Evolutionary conservation across 352 stramenopile genomes (phyloP), one percentile per base, ranked within the genome.

Genomic region (Phytophthora kernoviae): DNA sequence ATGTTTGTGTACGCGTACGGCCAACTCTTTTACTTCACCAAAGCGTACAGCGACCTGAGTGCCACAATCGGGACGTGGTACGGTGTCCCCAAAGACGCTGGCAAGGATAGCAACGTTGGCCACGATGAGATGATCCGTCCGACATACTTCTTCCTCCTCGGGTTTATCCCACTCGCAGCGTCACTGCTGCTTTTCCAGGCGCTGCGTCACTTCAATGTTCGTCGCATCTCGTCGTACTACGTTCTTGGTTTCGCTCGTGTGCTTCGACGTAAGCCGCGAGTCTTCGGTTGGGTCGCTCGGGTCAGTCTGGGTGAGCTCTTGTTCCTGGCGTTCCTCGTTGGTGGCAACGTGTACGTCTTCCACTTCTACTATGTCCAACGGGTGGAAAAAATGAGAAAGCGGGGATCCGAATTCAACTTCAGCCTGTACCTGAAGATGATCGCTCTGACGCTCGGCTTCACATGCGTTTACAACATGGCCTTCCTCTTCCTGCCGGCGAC

Each of bases 91-190:
- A 22, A 39, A 4, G 24, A 58, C 41, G 54, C 42, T 36, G 53
- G 40, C 32, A 58, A 41, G 24, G 27, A 52, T 1, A 32, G 37
- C 17, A 10, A 33, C 9, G 54, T 45, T 14, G 65, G 64, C 17
- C 62, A 81, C 53, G 20, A 39, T 0, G 77, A 90, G 53, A 86
- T 90, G 72, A 52, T 80, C 10, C 74, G 73, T 4, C 65, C 68
- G n/a, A 87, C 74, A 7, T 88, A 73, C 54, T 77, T 88, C 33
- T 62, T 72, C 34, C 58, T 91, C 10, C 72, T 79, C 20, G 51
- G 41, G 3, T 58, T 80, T 15, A 15, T 87, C 6, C 75, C 81
- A 3, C 27, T 90, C 7, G 11, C 78, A 30, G 61, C 57, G 5
- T 71, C 58, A 7, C 39, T 79, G 14, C 7, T 88, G 26, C 50